phyloP scores from a whole-genome alignment of 345 rosid species.

The Turritis glabra region DNA sequence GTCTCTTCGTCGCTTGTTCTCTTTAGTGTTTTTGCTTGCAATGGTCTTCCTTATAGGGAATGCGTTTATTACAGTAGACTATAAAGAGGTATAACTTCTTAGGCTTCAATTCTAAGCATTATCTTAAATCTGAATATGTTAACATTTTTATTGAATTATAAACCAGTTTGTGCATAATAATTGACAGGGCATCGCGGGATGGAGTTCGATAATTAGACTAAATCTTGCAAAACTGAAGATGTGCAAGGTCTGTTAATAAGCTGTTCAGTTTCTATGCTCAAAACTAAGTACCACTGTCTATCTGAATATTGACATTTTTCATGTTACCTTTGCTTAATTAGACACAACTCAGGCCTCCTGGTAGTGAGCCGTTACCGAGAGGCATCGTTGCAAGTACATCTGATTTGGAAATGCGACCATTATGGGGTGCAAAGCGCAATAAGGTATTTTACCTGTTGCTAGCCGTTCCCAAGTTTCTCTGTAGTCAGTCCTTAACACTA shows the following conservation, averaged over 20 bases:
- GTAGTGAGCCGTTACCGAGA: constrained; percentile 59
- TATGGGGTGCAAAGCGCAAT: constrained; percentile 49
- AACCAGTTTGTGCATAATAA: neutral
- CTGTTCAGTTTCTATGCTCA: neutral
- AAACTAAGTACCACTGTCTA: neutral
- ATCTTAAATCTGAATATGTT: neutral
- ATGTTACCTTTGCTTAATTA: constrained; percentile 24
- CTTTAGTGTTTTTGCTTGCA: constrained; percentile 43
- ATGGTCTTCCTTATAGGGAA: constrained; percentile 50
- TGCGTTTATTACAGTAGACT: constrained; percentile 47
- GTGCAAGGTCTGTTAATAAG: constrained; percentile 49
- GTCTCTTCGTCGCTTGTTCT: constrained; percentile 42
- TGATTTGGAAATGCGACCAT: constrained; percentile 65
- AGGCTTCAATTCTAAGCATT: neutral
- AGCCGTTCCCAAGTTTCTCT: neutral
- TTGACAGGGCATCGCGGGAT: constrained; percentile 43
- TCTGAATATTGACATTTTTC: neutral
- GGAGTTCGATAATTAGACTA: constrained; percentile 38
- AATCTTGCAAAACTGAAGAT: constrained; percentile 37
- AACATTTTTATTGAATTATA: too few relatives aligned
- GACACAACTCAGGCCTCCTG: constrained; percentile 45
- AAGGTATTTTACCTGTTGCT: constrained; percentile 39
- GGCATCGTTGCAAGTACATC: constrained; percentile 68
- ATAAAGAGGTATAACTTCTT: constrained; percentile 43
- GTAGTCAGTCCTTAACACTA: neutral